These are phyloP conservation scores for Chloridella minuta DNA, from an alignment of 352 stramenopile genomes.

Conservation along the genomic window DNA sequence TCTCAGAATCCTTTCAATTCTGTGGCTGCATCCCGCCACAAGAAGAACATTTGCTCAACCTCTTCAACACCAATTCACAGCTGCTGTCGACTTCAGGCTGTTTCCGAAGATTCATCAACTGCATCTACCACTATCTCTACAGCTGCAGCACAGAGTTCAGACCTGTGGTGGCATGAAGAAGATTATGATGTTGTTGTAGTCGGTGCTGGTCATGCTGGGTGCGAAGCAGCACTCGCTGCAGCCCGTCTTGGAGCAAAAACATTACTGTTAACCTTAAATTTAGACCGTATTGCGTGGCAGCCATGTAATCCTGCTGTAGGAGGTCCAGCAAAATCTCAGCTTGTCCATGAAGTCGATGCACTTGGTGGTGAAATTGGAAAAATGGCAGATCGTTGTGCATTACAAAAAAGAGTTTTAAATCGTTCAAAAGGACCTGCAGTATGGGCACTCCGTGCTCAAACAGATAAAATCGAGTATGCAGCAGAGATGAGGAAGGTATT, in stretches of 20 bases:
- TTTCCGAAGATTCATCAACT: too few relatives aligned
- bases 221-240: constrained; percentile 49
- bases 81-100: too few relatives aligned
- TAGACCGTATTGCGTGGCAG: background rate
- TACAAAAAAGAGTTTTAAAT: constrained; percentile 91
- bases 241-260: constrained; percentile 55
- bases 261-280: constrained; percentile 59
- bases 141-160: too few relatives aligned
- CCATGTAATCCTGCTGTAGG: background rate
- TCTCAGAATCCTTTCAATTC: too few relatives aligned
- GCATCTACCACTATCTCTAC: too few relatives aligned
- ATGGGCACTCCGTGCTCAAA: constrained; percentile 55
- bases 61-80: too few relatives aligned
- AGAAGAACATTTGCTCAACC: too few relatives aligned
- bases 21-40: too few relatives aligned
- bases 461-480: constrained; percentile 86
- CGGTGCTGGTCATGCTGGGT: constrained; percentile 51
- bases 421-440: constrained; percentile 47
- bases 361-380: constrained; percentile 80
- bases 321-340: constrained; percentile 82
- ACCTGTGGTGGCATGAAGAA: too few relatives aligned
- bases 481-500: constrained; percentile 47
- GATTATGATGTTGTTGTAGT: constrained; percentile 58
- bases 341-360: constrained; percentile 87
- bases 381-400: constrained; percentile 60